Evolutionary conservation across 768 basidiomycete species (phyloP).

Genomic region (Boletus insuetus): DNA sequence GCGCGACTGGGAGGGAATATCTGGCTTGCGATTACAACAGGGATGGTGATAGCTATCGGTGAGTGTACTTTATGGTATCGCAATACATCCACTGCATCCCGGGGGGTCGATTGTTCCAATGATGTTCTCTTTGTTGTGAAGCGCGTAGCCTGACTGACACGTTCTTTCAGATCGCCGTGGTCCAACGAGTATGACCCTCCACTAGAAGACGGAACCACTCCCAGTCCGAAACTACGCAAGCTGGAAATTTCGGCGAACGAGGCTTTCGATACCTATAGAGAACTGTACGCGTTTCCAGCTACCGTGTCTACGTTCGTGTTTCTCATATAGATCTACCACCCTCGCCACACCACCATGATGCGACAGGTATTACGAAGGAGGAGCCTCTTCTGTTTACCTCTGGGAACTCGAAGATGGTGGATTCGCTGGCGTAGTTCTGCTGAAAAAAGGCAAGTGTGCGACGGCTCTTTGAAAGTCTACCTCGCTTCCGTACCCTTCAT

Average conservation of each 20-base stretch:
- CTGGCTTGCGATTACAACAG: conserved; percentile 93
- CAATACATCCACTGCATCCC: no score
- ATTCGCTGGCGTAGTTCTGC: conserved; percentile 93
- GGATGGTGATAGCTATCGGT: conserved; percentile 88
- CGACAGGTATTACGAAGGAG: conserved; percentile 93
- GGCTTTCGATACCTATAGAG: conserved; percentile 96
- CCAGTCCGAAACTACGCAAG: conserved; percentile 80
- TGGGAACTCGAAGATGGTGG: conserved; percentile 98
- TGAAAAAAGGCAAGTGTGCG: conserved; percentile 79
- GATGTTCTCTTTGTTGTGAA: no score
- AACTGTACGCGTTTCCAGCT: conserved; percentile 57
- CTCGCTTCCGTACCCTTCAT: conserved; percentile 1
- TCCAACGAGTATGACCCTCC: conserved; percentile 95
- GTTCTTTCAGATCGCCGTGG: conserved; percentile 82
- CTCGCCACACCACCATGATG: background rate
- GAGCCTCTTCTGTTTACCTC: conserved; percentile 92
- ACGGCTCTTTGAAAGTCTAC: background rate
- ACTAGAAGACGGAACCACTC: conserved; percentile 84
- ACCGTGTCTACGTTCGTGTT: background rate
- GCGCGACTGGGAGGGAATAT: conserved; percentile 80
- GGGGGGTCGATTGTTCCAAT: no score
- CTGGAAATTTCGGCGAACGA: conserved; percentile 93
- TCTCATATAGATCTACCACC: background rate
- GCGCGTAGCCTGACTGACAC: conserved; percentile 11
- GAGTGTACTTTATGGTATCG: background rate